A percentile compares a stretch with the other conserved stretches of the same genome.
phyloP scores from a whole-genome alignment of 202 grass and related monocot genomes.

The Dendrocalamus latiflorus region DNA sequence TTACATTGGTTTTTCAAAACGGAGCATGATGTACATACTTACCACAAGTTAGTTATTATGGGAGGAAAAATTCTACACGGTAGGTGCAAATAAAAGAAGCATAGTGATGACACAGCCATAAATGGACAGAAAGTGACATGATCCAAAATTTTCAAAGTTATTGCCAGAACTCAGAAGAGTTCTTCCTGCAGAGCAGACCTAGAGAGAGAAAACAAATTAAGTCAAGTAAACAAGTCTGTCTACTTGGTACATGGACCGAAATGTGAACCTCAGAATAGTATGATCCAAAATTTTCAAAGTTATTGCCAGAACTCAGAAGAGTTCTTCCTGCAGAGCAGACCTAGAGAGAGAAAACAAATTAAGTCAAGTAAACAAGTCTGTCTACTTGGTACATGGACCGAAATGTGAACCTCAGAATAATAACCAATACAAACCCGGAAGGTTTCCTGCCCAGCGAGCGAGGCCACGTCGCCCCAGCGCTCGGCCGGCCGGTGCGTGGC shows the following conservation, averaged over 20 bases:
- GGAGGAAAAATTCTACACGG: too few species aligned
- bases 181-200: constrained; percentile 3
- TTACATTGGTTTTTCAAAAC: background rate
- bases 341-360: background rate
- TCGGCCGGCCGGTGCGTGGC: too few species aligned
- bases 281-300: background rate
- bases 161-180: background rate
- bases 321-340: constrained; percentile 8
- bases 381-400: background rate
- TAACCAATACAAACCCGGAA: too few species aligned
- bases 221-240: constrained; percentile 8
- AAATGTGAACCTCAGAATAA: background rate
- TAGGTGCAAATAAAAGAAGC: background rate
- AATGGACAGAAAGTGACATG: constrained; percentile 10
- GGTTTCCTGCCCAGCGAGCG: too few species aligned
- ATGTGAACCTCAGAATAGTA: background rate
- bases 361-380: constrained; percentile 6
- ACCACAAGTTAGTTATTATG: too few species aligned
- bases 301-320: background rate
- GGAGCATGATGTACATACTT: background rate
- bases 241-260: background rate
- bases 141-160: background rate
- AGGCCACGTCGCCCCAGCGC: too few species aligned
- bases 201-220: too few species aligned
- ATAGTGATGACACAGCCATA: background rate